Base-by-base conservation (phyloP, 306 rosid genomes). In the Medicago arabica region DNA sequence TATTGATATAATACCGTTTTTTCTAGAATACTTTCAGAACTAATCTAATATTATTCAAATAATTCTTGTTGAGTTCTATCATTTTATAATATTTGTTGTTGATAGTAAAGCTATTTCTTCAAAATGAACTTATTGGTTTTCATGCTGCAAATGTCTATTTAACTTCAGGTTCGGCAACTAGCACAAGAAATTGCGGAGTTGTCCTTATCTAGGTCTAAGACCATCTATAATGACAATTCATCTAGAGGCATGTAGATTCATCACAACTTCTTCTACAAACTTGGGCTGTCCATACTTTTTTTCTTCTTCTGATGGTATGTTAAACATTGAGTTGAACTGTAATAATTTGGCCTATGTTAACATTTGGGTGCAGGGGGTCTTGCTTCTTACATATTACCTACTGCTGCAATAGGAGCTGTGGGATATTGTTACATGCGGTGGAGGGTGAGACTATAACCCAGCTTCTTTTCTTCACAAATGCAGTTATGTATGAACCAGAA, bases 391-490 rank as follows among this genome's bases (percentile, higher is more conserved):
- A 47, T 92, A 50, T 23, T 90, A 69, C 96, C 91, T 66, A 92
- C 90, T 44, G 98, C 92, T 78, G 94, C 91, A 51, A 61, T 92
- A 51, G 98, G 90, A 82, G 94, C 88, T 68, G 74, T 87, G 90
- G 96, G 94, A 77, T 92, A 92, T 82, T 88, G 91, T 75, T 90
- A 86, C 86, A 87, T 89, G 96, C 79, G 93, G 87, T 87, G 89
- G 94, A 87, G 83, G 98, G 98, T 89, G 75, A 77, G 63, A 65
- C 38, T 39, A 44, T 19, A 67, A 28, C 8, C 28, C 49, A 67
- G 8, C 47, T 28, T 41, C 9, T 36, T 74, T 41, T 71, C 72
- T 19, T 79, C 19, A 7, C 54, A 11, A 60, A 11, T 58, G 75
- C 47, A 55, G 18, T 40, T 72, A 25, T 50, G 66, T 49, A 17